phyloP scores from a whole-genome alignment of 2,329 filamentous ascomycete genomes.

The Lizonia empirigonia region DNA sequence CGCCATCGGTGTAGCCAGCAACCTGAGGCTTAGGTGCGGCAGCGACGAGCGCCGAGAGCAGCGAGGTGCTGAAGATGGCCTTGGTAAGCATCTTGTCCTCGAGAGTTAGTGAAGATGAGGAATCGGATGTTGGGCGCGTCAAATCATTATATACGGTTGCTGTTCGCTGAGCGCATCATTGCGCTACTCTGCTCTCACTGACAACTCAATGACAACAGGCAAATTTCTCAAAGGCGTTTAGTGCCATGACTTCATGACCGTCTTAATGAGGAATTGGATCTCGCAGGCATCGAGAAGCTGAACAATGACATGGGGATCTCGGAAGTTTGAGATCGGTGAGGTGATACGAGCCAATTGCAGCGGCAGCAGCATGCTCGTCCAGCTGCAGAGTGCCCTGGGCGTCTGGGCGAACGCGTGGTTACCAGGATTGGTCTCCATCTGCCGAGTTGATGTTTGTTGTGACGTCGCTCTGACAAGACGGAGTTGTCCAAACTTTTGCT shows the following conservation, averaged over 20 bases:
- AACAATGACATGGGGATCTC: conserved; percentile 26
- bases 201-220: conserved; percentile 32
- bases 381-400: conserved; percentile 9
- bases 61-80: conserved; percentile 40
- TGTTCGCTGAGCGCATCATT: conserved; percentile 11
- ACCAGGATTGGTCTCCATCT: conserved; percentile 18
- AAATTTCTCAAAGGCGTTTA: conserved; percentile 14
- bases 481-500: conserved; percentile 23
- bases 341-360: conserved; percentile 22
- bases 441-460: conserved; percentile 27
- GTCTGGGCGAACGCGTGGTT: conserved; percentile 27
- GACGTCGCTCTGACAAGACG: conserved; percentile 45
- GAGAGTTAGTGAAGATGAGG: conserved; percentile 6
- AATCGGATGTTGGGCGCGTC: background rate
- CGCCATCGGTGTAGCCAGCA: conserved; percentile 53
- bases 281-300: conserved; percentile 26
- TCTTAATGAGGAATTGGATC: conserved; percentile 32
- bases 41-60: conserved; percentile 44
- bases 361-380: background rate
- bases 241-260: conserved; percentile 46
- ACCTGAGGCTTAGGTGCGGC: conserved; percentile 51
- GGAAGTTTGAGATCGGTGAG: conserved; percentile 16
- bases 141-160: conserved; percentile 12
- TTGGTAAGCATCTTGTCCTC: conserved; percentile 47
- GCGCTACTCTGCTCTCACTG: conserved; percentile 6